Conservation (phyloP, 176 grass and related monocot species). For the Miscanthus lutarioriparius region DNA sequence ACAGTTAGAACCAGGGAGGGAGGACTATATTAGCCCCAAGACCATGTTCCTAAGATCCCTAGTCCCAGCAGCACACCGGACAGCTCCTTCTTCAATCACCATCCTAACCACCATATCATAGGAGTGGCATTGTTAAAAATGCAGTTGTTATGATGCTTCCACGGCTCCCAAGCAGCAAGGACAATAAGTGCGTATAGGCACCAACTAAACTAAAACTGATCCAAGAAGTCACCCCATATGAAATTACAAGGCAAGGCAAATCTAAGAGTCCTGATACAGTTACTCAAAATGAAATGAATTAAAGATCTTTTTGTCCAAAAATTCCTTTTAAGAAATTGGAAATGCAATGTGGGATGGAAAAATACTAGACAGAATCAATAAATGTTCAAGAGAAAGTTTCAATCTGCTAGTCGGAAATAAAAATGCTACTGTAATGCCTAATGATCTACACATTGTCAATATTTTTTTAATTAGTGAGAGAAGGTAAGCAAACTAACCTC, state of each 20-base stretch:
- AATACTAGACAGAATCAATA: not conserved
- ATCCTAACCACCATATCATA: no score
- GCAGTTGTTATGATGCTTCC: no score
- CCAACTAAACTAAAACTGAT: no score
- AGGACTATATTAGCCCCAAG: no score
- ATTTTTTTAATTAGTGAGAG: not conserved
- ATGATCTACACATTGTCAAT: not conserved
- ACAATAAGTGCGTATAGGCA: no score
- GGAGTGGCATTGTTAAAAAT: no score
- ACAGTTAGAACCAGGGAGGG: no score
- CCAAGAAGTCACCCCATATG: no score
- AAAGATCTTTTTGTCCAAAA: not conserved
- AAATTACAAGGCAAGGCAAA: slow-evolving; percentile 1
- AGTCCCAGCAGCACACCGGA: no score
- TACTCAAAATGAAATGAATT: not conserved
- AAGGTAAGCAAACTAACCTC: slow-evolving; percentile 55
- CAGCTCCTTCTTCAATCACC: no score
- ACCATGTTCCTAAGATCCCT: no score
- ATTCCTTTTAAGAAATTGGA: not conserved
- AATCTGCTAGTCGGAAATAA: slow-evolving; percentile 11
- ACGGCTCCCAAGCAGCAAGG: no score
- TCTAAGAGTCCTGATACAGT: slow-evolving; percentile 2
- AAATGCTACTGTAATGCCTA: not conserved
- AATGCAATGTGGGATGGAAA: slow-evolving; percentile 20
- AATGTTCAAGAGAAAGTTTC: slow-evolving; percentile 13